Conservation (phyloP, 352 stramenopile genomes). For the Phytophthora melonis region DNA sequence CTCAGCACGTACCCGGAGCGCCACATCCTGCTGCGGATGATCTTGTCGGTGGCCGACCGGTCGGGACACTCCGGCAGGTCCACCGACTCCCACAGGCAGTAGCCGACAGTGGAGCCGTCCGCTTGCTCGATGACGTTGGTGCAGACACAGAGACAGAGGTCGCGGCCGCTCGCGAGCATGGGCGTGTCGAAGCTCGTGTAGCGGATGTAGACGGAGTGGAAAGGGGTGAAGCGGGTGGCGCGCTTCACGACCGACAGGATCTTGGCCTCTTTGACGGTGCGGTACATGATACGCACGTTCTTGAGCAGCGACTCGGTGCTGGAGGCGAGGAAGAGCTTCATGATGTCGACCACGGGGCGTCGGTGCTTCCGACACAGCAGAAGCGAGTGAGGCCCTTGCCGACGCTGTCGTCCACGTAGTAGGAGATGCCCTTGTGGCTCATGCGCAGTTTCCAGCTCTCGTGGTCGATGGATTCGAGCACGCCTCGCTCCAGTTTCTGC, state of each 20-base stretch:
- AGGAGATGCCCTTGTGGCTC: conserved; percentile 50
- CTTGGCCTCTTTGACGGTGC: conserved; percentile 58
- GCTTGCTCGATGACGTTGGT: conserved; percentile 34
- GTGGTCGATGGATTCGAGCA: conserved; percentile 36
- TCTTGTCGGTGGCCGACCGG: conserved; percentile 34
- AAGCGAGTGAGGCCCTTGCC: conserved; percentile 49
- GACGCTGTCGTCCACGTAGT: conserved; percentile 60
- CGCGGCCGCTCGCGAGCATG: conserved; percentile 46
- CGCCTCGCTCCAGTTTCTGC: conserved; percentile 28
- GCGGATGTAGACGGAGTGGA: conserved; percentile 44
- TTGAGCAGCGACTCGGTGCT: conserved; percentile 54
- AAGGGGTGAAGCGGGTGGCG: conserved; percentile 33
- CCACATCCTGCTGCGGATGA: conserved; percentile 51
- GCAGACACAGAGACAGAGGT: conserved; percentile 45
- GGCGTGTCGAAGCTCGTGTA: conserved; percentile 54
- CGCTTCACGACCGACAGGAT: conserved; percentile 52
- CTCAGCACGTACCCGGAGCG: conserved; percentile 57
- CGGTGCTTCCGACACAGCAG: conserved; percentile 56
- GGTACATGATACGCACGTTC: conserved; percentile 59
- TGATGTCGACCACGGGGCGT: conserved; percentile 51
- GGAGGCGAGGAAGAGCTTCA: conserved; percentile 57
- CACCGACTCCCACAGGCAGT: conserved; percentile 70
- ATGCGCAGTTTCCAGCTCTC: conserved; percentile 40
- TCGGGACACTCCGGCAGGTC: conserved; percentile 48
- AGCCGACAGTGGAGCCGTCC: conserved; percentile 56